Conservation (phyloP, 169 alveolate species). For the Eimeria necatrix region DNA sequence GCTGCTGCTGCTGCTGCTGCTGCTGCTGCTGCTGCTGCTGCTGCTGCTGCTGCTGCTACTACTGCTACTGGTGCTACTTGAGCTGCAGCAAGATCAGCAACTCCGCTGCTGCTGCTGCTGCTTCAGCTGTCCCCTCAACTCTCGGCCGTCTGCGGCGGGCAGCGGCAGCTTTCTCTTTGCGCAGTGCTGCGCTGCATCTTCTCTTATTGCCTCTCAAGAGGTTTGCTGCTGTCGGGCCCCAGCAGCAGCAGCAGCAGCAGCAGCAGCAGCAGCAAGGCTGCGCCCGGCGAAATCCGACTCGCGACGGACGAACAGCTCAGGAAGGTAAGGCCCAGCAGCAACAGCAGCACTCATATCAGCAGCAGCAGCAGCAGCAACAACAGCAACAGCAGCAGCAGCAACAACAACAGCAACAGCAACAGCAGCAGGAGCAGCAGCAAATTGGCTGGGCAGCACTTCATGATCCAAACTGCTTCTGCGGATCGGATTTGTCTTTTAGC, state of each 20-base stretch:
- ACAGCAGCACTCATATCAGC: not conserved
- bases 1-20: too few species aligned
- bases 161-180: conserved; percentile 65
- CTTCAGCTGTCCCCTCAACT: conserved; percentile 46
- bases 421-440: not conserved
- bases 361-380: not conserved
- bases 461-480: too few species aligned
- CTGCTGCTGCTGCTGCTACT: too few species aligned
- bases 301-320: not conserved
- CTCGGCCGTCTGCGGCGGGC: conserved; percentile 54
- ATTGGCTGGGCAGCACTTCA: too few species aligned
- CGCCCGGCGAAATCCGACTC: not conserved
- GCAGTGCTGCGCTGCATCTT: conserved; percentile 23
- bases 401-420: not conserved
- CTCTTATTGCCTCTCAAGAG: not conserved
- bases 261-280: not conserved
- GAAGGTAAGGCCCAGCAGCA: not conserved
- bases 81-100: not conserved
- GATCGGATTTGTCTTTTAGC: too few species aligned
- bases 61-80: not conserved
- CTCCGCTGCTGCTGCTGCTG: not conserved
- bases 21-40: too few species aligned
- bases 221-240: conserved; percentile 21
- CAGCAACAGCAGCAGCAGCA: conserved; percentile 54
- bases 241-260: not conserved